A percentile compares a stretch with the other conserved stretches of the same genome.
These are phyloP conservation scores for Bombardia bombarda DNA, from an alignment of 495 filamentous ascomycete species.

Conservation along the genomic window DNA sequence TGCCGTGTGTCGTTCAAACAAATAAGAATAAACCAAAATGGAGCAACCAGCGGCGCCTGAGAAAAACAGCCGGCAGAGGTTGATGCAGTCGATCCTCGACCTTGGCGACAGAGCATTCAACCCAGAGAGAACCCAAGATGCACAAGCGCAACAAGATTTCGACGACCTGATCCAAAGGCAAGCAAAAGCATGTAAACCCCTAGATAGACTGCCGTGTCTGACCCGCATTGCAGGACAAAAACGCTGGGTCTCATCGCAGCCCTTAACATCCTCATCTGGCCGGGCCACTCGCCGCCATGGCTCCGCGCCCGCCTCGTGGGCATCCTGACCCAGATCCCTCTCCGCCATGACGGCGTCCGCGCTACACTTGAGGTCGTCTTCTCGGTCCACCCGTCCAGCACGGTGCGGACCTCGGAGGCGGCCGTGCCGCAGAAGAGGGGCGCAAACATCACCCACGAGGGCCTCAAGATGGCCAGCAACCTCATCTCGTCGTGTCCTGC, in stretches of 20 bases:
- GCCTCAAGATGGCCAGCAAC: constrained; percentile 56
- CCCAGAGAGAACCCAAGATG: constrained; percentile 20
- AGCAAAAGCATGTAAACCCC: constrained; percentile 3
- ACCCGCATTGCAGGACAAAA: constrained; percentile 30
- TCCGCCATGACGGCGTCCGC: constrained; percentile 58
- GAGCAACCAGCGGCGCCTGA: constrained; percentile 6
- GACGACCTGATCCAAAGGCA: constrained; percentile 34
- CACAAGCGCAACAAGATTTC: constrained; percentile 27
- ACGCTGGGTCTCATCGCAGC: constrained; percentile 36
- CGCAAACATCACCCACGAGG: constrained; percentile 63
- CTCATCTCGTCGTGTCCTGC: constrained; percentile 57
- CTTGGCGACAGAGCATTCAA: constrained; percentile 32
- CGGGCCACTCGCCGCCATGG: constrained; percentile 36
- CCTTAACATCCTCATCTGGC: constrained; percentile 39
- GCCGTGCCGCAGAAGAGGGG: constrained; percentile 40
- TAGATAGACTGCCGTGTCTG: constrained; percentile 11
- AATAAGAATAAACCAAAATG: constrained; percentile 7
- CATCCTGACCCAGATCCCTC: constrained; percentile 52
- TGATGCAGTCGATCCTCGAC: constrained; percentile 28
- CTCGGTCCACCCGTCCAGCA: constrained; percentile 45
- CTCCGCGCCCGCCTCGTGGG: constrained; percentile 47
- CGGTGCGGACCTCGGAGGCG: constrained; percentile 28
- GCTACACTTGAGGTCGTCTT: constrained; percentile 66
- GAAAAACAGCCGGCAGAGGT: constrained; percentile 15
- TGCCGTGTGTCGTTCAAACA: background rate